Evolutionary conservation across 768 basidiomycete genomes (phyloP).

Genomic region (Thelephora ganbajun): DNA sequence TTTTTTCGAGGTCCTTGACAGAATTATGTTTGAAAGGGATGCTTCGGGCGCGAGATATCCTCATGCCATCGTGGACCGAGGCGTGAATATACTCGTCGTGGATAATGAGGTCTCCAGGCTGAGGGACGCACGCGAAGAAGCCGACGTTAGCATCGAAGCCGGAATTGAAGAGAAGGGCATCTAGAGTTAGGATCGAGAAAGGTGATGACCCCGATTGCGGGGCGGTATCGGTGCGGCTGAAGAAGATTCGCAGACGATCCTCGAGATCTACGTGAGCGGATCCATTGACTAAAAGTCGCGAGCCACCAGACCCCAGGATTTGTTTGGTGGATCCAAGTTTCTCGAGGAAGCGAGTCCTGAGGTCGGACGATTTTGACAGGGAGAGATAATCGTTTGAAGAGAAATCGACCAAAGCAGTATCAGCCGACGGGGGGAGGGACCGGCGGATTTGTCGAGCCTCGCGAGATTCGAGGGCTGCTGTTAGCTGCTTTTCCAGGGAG

Average conservation of each 20-base stretch:
- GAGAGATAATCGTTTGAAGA: constrained; percentile 93
- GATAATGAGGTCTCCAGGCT: constrained; percentile 60
- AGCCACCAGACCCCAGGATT: constrained; percentile 79
- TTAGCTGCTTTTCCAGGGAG: constrained; percentile 26
- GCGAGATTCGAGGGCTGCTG: constrained; percentile 45
- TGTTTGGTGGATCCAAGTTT: constrained; percentile 34
- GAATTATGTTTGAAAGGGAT: constrained; percentile 65
- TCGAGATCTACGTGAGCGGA: constrained; percentile 63
- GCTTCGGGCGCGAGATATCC: constrained; percentile 32
- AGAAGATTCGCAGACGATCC: constrained; percentile 47
- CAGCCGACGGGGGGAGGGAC: constrained; percentile 40
- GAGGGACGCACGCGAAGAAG: constrained; percentile 72
- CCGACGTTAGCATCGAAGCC: constrained; percentile 90
- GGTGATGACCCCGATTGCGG: too few relatives aligned
- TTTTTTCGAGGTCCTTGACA: constrained; percentile 28
- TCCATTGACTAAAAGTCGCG: constrained; percentile 71
- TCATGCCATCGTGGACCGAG: constrained; percentile 80
- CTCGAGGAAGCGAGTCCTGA: constrained; percentile 45
- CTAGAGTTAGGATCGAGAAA: constrained; percentile 19
- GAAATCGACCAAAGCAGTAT: constrained; percentile 44
- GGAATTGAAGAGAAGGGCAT: constrained; percentile 79
- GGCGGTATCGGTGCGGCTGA: constrained; percentile 18
- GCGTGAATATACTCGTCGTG: constrained; percentile 87
- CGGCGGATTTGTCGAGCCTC: constrained; percentile 57
- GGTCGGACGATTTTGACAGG: constrained; percentile 40